A percentile compares a stretch with the other conserved stretches of the same genome.
Evolutionary conservation across 345 rosid genomes (phyloP).

Genomic region (Arabidopsis suecica): DNA sequence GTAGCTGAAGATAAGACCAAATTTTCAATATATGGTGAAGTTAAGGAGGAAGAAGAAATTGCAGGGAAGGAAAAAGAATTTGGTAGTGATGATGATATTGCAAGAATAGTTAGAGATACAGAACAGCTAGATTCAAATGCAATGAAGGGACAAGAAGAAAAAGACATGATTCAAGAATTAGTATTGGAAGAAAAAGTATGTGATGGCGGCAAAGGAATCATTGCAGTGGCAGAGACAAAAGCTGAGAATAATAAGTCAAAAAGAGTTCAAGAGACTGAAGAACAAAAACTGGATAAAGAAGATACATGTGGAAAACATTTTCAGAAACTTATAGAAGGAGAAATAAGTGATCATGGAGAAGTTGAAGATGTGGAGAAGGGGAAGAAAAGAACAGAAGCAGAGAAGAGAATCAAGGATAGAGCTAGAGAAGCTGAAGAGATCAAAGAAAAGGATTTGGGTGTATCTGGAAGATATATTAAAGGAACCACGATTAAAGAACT

Average conservation of each 20-base stretch:
- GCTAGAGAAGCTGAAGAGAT: neutral
- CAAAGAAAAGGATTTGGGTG: neutral
- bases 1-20: conserved; percentile 4
- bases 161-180: neutral
- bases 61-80: conserved; percentile 22
- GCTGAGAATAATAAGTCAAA: neutral
- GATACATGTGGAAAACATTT: conserved; percentile 1
- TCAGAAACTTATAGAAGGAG: conserved; percentile 5
- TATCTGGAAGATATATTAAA: neutral
- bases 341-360: conserved; percentile 15
- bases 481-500: neutral
- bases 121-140: conserved; percentile 8
- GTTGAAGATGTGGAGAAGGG: conserved; percentile 18
- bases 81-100: conserved; percentile 19
- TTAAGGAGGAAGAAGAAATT: conserved; percentile 5
- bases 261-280: conserved; percentile 19
- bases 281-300: neutral
- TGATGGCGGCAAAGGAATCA: conserved; percentile 15
- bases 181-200: conserved; percentile 9
- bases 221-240: neutral
- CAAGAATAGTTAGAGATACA: neutral
- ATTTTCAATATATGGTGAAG: neutral
- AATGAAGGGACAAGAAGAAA: conserved; percentile 17
- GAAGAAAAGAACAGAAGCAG: conserved; percentile 7
- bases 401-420: neutral